Conservation (phyloP, 2,329 filamentous ascomycete genomes). For the Sphaerulina vaccinii region DNA sequence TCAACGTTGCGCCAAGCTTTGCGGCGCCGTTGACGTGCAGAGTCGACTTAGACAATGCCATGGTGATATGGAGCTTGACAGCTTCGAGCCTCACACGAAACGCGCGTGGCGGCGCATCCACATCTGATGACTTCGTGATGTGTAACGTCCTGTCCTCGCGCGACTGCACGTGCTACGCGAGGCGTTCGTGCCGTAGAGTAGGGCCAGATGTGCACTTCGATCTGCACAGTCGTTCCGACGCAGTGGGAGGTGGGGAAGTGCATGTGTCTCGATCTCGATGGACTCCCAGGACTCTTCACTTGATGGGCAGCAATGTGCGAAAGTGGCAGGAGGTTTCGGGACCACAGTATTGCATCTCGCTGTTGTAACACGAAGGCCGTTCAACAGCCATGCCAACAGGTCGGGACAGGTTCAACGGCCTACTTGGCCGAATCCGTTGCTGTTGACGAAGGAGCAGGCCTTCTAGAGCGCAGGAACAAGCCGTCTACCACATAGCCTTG, state of each 20-base stretch:
- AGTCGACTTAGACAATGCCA: conserved; percentile 8
- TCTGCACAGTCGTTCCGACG: no score
- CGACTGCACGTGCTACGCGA: no score
- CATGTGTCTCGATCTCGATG: no score
- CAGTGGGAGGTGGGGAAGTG: no score
- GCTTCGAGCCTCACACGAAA: neutral
- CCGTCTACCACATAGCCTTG: no score
- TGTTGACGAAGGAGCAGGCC: neutral
- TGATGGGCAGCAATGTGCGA: no score
- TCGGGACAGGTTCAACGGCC: neutral
- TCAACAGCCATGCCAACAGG: neutral
- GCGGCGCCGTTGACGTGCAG: conserved; percentile 4
- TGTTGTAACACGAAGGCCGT: neutral
- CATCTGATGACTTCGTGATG: neutral
- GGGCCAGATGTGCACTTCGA: no score
- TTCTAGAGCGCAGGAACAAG: neutral
- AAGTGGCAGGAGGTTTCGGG: neutral
- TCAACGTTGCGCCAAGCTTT: conserved; percentile 3
- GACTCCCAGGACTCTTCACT: no score
- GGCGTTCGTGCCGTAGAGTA: no score
- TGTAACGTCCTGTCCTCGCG: no score
- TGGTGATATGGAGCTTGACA: neutral
- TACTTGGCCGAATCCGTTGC: neutral
- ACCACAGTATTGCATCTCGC: no score
- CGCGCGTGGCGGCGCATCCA: neutral